Base-by-base conservation (phyloP, 1,284 basidiomycete species). In the Puccinia polysora region DNA sequence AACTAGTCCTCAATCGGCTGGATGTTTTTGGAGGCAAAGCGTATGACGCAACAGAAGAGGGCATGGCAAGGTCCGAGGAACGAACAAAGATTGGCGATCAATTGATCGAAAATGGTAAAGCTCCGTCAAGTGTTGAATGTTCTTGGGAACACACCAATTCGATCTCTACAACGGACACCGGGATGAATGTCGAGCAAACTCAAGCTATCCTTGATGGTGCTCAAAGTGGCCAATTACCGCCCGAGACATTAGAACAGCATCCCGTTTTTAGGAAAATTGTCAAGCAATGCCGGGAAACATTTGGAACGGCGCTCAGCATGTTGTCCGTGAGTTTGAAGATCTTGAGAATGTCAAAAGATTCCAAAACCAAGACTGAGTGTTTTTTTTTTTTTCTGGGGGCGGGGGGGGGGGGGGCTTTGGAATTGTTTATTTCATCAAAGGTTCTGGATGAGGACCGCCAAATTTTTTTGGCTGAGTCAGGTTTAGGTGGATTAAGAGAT, bases 381-480 rank as follows among this genome's bases (percentile, higher is more conserved):
- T 58, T n/a, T 50, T 7, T 32, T 62, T 0, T 32, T 62, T 20
- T 10, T 47, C 28, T 28, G 20, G 8, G 50, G 50, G 15, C 20
- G 50, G 15, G 40, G 40, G 40, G 40, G 40, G 18, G 8, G 8
- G 40, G 15, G 10, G 18, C 34, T 7, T 0, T 25, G 18, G 12
- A 18, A 30, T 34, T 30, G 23, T 67, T 55, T 40, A 18, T 25
- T 56, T 7, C 10, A 2, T 2, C 49, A 6, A 15, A 72, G 69
- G 58, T 72, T 32, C 73, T 78, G 32, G 76, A 77, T 65, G 76
- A 77, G 30, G 75, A 78, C 14, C 67, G 73, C 25, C 77, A 78
- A 65, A 70, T 78, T 32, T 78, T 78, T 74, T 73, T 78, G 30
- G 78, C 77, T 2, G 60, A 63, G 43, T 72, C 69, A 28, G 60